Evolutionary conservation across 2,329 filamentous ascomycete genomes (phyloP).

Genomic region (Fusarium chaquense): DNA sequence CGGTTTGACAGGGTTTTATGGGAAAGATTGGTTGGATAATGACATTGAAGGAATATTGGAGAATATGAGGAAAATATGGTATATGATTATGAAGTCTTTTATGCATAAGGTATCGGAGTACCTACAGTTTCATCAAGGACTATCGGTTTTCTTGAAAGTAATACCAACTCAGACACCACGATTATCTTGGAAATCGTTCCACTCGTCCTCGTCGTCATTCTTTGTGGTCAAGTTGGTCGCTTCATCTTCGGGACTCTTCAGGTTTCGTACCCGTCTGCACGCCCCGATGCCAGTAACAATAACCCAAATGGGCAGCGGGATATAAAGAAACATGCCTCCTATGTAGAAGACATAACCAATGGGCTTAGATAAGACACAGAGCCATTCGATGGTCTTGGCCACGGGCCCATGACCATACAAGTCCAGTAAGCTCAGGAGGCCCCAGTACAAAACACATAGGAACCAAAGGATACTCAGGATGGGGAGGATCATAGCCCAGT

Average conservation of each 20-base stretch:
- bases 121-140: slow-evolving; percentile 19
- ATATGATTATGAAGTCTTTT: slow-evolving; percentile 19
- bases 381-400: neutral
- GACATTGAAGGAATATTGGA: neutral
- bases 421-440: slow-evolving; percentile 11
- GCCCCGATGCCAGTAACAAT: slow-evolving; percentile 30
- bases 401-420: slow-evolving; percentile 12
- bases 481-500: slow-evolving; percentile 37
- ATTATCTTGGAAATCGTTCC: slow-evolving; percentile 27
- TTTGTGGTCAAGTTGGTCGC: slow-evolving; percentile 18
- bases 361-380: neutral
- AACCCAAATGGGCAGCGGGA: slow-evolving; percentile 31
- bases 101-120: slow-evolving; percentile 16
- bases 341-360: slow-evolving; percentile 12
- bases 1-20: neutral
- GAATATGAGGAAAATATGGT: slow-evolving; percentile 7
- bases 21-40: neutral
- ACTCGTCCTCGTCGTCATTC: slow-evolving; percentile 18
- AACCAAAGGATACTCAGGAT: slow-evolving; percentile 34
- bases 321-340: neutral
- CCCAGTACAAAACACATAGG: slow-evolving; percentile 13
- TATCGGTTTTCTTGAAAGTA: neutral
- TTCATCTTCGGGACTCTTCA: slow-evolving; percentile 19
- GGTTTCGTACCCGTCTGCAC: slow-evolving; percentile 25
- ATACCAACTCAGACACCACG: slow-evolving; percentile 7